These are phyloP conservation scores for Nakazawaea sp. DNA, from an alignment of 805 yeast genomes.

Conservation along the genomic window DNA sequence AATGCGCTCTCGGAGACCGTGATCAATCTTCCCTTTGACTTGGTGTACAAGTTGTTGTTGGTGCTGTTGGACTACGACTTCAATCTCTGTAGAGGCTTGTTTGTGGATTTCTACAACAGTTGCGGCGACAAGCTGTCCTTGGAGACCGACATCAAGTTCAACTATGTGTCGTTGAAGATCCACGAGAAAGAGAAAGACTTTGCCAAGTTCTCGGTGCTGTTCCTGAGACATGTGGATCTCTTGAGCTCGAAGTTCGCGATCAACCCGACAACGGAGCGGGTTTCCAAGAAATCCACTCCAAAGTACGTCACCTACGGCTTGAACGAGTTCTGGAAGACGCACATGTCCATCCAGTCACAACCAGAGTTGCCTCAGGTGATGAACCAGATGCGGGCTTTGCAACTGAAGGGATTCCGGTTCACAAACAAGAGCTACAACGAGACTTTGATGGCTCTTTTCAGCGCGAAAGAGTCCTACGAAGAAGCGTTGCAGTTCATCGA, in stretches of 20 bases:
- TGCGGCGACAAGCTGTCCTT: constrained; percentile 3
- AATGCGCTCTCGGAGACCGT: background rate
- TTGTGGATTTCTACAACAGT: constrained; percentile 6
- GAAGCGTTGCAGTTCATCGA: constrained; percentile 22
- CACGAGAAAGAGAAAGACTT: constrained; percentile 5
- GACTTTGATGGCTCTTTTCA: constrained; percentile 19
- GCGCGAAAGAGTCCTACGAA: constrained; percentile 14
- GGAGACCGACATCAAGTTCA: constrained; percentile 4
- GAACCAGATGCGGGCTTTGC: constrained; percentile 14
- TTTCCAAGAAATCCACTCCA: constrained; percentile 11
- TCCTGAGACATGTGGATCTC: constrained; percentile 1
- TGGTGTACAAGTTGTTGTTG: constrained; percentile 2
- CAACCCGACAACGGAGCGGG: constrained; percentile 3
- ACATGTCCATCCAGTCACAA: constrained; percentile 20
- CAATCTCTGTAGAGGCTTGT: background rate
- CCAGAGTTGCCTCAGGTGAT: constrained; percentile 15
- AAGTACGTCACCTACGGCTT: constrained; percentile 19
- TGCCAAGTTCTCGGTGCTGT: constrained; percentile 4
- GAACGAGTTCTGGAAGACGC: constrained; percentile 22
- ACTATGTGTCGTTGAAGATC: constrained; percentile 7
- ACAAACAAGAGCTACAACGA: constrained; percentile 20
- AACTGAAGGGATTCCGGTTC: constrained; percentile 19
- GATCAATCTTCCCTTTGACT: constrained; percentile 2
- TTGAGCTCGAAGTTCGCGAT: background rate
- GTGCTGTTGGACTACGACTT: constrained; percentile 3